Percentiles rank a stretch among this genome's conserved stretches.
Evolutionary conservation across 139 green algal genomes (phyloP).

Genomic region (Chlorella vulgaris): DNA sequence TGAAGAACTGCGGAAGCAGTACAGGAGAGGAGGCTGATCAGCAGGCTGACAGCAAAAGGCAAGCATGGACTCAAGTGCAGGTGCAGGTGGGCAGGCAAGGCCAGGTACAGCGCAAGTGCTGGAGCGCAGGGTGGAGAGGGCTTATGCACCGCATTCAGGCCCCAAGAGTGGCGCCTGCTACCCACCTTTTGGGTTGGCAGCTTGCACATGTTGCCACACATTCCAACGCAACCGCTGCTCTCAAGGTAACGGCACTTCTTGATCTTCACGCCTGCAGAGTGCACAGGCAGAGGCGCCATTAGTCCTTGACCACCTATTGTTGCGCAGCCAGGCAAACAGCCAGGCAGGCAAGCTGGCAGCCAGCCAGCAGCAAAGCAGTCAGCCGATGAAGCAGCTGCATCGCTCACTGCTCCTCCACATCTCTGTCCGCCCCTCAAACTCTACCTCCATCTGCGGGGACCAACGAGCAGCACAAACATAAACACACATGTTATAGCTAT

Average conservation of each 20-base stretch:
- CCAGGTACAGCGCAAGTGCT: background rate
- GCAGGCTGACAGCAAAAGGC: too few species aligned
- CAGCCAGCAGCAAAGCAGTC: background rate
- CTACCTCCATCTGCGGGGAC: slow-evolving; percentile 40
- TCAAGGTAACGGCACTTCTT: slow-evolving; percentile 75
- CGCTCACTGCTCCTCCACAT: slow-evolving; percentile 44
- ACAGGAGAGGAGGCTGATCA: background rate
- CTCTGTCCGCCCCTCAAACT: slow-evolving; percentile 38
- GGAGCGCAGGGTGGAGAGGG: too few species aligned
- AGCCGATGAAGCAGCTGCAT: background rate
- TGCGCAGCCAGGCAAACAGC: background rate
- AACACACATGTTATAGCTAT: background rate
- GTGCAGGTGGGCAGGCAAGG: background rate
- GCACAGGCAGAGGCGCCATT: too few species aligned
- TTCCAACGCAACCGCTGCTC: slow-evolving; percentile 52
- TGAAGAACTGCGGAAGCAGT: slow-evolving; percentile 52
- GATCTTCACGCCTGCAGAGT: slow-evolving; percentile 51
- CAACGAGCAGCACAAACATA: background rate
- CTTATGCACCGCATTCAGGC: background rate
- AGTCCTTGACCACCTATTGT: background rate
- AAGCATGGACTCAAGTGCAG: too few species aligned
- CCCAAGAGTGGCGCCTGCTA: too few species aligned
- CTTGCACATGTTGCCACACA: slow-evolving; percentile 60
- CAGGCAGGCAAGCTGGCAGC: background rate
- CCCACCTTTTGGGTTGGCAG: slow-evolving; percentile 29